Conservation (phyloP, 345 rosid genomes). For the Cardamine chenopodiifolia region DNA sequence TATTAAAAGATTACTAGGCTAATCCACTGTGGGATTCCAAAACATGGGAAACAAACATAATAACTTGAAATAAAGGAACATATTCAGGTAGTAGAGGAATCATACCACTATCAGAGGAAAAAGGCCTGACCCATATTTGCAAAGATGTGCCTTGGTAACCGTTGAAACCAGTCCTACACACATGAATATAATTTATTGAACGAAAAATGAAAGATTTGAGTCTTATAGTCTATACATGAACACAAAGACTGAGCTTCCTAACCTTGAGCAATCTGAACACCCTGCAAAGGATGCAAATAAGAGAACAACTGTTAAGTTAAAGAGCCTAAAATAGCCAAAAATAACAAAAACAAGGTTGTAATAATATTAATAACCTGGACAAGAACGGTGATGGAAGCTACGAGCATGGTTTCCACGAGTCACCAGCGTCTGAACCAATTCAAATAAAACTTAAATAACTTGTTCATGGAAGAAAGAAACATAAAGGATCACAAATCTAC, state of each 20-base stretch:
- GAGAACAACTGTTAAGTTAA: background rate
- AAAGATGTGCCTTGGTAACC: constrained; percentile 43
- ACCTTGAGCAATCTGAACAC: constrained; percentile 44
- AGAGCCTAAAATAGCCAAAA: background rate
- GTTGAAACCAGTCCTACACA: constrained; percentile 37
- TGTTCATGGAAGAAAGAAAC: constrained; percentile 3
- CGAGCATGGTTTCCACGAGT: constrained; percentile 50
- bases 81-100: constrained; percentile 17
- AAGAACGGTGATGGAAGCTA: constrained; percentile 51
- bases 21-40: background rate
- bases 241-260: constrained; percentile 19
- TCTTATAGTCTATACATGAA: background rate
- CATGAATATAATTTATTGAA: background rate
- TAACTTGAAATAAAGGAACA: background rate
- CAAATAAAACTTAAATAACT: constrained; percentile 10
- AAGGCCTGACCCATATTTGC: constrained; percentile 55
- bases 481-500: constrained; percentile 11
- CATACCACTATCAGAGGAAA: constrained; percentile 74
- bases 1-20: background rate
- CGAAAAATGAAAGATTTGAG: background rate
- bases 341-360: background rate
- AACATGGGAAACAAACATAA: background rate
- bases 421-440: constrained; percentile 48
- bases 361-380: constrained; percentile 51
- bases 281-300: constrained; percentile 47